Conservation (phyloP, 176 grass and related monocot species). For the Elymus sibiricus region DNA sequence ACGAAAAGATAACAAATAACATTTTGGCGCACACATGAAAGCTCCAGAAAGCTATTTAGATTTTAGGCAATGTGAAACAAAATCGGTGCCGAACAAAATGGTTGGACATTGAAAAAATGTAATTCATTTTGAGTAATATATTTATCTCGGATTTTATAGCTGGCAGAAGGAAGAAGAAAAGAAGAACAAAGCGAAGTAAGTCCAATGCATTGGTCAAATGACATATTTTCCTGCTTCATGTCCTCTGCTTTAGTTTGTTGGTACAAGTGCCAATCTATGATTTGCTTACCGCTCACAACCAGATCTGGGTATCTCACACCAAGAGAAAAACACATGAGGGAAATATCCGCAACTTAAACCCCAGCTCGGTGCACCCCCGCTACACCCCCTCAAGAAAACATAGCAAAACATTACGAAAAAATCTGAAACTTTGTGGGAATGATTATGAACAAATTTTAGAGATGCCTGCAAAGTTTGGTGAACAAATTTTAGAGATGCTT, state of each 20-base stretch:
- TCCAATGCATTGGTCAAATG: neutral
- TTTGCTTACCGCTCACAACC: too few relatives aligned
- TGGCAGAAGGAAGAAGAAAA: neutral
- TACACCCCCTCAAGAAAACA: too few relatives aligned
- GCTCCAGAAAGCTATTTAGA: neutral
- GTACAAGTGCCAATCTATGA: neutral
- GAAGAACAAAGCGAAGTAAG: neutral
- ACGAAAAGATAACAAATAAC: neutral
- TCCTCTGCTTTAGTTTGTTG: neutral
- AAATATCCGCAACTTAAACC: neutral
- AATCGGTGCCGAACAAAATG: neutral
- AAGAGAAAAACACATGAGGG: neutral
- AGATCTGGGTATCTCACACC: too few relatives aligned
- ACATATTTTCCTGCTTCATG: neutral
- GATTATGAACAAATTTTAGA: too few relatives aligned
- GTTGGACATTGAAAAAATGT: neutral
- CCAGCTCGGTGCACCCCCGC: too few relatives aligned
- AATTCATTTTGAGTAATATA: neutral
- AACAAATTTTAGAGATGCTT: too few relatives aligned
- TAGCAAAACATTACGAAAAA: too few relatives aligned
- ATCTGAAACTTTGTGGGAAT: too few relatives aligned
- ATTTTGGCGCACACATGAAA: neutral
- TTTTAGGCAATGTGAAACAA: neutral
- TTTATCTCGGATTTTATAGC: neutral
- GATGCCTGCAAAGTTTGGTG: too few relatives aligned